Base-by-base conservation (phyloP, 164 flowering plant genomes). In the Malania oleifera region DNA sequence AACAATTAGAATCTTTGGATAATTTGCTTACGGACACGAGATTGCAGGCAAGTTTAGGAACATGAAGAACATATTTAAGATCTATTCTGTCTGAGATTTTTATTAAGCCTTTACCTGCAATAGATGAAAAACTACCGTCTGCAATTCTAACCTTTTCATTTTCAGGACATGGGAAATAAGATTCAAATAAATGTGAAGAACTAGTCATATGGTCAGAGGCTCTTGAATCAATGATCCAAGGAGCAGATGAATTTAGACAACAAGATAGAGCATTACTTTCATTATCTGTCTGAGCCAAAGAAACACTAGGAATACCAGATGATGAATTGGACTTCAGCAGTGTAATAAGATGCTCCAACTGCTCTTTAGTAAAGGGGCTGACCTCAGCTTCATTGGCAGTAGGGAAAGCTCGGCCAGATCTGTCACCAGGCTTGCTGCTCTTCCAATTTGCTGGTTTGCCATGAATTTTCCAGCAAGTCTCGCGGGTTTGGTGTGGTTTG, bases 81-180 rank as follows among this genome's bases (percentile, higher is more conserved):
- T n/a, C n/a, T n/a, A n/a, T n/a, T n/a, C n/a, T n/a, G 22, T 44
- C 48, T 4, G 48, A 44, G 18, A 44, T 17, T 44, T 44, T 44
- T 44, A 44, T 44, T 13, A 44, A 44, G 12, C 48, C 48, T 44
- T 44, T 44, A 4, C 48, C 48, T 44, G 48, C 5, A 44, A 48
- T 48, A 48, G 52, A 23, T n/a, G 52, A 48, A 3, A 48, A 48
- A 48, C 52, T 48, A n/a, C 52, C 52, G 18, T 48, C 52, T 8
- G 52, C 52, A n/a, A 20, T 48, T 20, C 6, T 18, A 48, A 48
- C 28, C 15, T 48, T 48, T 20, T 18, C 23, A 48, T 20, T 22
- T 8, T 17, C 14, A 48, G 23, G 28, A 20, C 52, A 48, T 3
- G 23, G 23, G 7, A 17, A n/a, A 17, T 7, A 48, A 18, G 22